These are phyloP conservation scores for Vaccinium darrowii DNA, from an alignment of 148 eudicot species.

Conservation along the genomic window DNA sequence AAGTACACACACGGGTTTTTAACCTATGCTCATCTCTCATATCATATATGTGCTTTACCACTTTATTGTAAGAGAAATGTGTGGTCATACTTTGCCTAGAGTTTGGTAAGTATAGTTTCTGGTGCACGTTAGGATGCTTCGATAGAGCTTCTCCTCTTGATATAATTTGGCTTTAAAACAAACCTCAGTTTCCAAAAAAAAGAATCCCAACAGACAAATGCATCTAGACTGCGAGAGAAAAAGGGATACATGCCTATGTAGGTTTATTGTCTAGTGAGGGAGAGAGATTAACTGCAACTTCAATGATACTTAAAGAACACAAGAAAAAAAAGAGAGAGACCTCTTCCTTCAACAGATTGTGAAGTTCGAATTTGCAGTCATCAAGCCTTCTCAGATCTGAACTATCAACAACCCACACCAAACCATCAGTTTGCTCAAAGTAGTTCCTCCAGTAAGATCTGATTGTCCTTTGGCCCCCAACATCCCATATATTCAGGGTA, in stretches of 20 bases:
- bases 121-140: neutral
- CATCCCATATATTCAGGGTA: constrained; percentile 97
- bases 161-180: neutral
- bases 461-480: constrained; percentile 96
- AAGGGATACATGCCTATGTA: neutral
- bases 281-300: neutral
- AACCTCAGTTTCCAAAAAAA: neutral
- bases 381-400: constrained; percentile 89
- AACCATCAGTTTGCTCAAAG: constrained; percentile 98
- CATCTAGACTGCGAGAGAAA: neutral
- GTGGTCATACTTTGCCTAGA: neutral
- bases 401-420: constrained; percentile 99
- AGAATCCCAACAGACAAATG: neutral
- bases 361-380: constrained; percentile 81
- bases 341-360: constrained; percentile 96
- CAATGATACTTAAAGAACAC: neutral
- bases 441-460: constrained; percentile 99
- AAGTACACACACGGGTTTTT: neutral
- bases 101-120: neutral
- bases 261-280: neutral
- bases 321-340: constrained; percentile 26
- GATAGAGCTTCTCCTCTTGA: neutral
- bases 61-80: neutral
- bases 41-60: neutral
- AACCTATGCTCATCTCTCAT: neutral